Evolutionary conservation across 768 basidiomycete genomes (phyloP).

Genomic region (Lactifluus hygrophoroides): DNA sequence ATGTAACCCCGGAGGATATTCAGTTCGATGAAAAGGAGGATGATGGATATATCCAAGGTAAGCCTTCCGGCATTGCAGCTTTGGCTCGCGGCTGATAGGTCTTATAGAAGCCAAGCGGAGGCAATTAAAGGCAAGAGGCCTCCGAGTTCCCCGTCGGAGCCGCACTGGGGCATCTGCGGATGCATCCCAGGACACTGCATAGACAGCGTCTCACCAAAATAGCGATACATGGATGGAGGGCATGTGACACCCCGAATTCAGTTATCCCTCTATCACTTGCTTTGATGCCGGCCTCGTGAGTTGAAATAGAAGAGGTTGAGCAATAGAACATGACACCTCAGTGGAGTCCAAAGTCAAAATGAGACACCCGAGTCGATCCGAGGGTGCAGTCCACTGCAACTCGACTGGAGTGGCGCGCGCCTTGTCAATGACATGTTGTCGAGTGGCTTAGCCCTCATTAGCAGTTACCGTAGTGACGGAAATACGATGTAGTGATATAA

Average conservation of each 20-base stretch:
- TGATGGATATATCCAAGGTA: slow-evolving; percentile 68
- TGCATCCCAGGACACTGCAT: background rate
- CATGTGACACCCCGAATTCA: background rate
- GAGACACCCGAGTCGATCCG: background rate
- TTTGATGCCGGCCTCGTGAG: background rate
- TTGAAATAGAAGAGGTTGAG: background rate
- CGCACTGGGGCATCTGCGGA: slow-evolving; percentile 25
- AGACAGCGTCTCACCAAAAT: background rate
- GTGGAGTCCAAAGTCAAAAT: background rate
- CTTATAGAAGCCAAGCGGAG: slow-evolving; percentile 60
- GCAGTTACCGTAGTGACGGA: background rate
- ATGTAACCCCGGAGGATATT: slow-evolving; percentile 23
- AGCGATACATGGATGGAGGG: background rate
- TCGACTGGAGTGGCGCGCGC: background rate
- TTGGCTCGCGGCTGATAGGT: slow-evolving; percentile 1
- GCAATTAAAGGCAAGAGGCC: slow-evolving; percentile 67
- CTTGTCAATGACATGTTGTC: background rate
- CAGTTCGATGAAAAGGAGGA: slow-evolving; percentile 33
- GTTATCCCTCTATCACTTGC: background rate
- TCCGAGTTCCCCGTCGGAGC: slow-evolving; percentile 52
- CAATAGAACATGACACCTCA: background rate
- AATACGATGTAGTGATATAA: no score
- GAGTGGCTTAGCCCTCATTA: background rate
- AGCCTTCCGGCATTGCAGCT: slow-evolving; percentile 22
- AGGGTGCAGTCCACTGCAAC: background rate